Evolutionary conservation across 768 basidiomycete species (phyloP).

Genomic region (Hypholoma fasciculare): DNA sequence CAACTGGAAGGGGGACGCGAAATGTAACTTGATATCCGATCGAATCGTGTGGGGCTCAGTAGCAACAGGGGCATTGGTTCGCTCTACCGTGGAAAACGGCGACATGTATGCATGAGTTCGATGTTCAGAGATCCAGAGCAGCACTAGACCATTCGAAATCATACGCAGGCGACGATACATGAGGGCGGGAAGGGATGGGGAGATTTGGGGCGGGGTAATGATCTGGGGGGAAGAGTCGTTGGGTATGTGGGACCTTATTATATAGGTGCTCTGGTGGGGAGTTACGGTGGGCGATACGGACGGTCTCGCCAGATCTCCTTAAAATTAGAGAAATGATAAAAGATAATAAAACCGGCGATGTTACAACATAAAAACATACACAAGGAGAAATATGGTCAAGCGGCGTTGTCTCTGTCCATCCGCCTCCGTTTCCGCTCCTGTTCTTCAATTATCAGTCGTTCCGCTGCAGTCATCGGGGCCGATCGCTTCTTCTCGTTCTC

Average conservation of each 20-base stretch:
- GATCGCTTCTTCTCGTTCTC: conserved; percentile 60
- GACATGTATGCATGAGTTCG: no score
- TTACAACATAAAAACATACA: conserved; percentile 23
- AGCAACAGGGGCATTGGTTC: no score
- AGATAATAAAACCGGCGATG: conserved; percentile 12
- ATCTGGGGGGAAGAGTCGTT: background rate
- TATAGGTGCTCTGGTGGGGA: conserved; percentile 1
- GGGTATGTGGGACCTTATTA: background rate
- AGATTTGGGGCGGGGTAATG: background rate
- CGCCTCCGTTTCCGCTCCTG: conserved; percentile 84
- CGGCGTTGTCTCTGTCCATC: conserved; percentile 55
- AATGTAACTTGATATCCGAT: no score
- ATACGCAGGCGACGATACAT: background rate
- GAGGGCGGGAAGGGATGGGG: background rate
- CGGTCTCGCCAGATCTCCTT: conserved; percentile 12
- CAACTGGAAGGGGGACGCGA: no score
- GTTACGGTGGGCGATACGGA: conserved; percentile 9
- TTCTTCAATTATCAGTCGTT: conserved; percentile 86
- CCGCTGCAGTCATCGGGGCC: conserved; percentile 77
- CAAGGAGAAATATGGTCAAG: conserved; percentile 19
- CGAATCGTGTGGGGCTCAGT: no score
- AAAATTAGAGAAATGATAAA: conserved; percentile 12
- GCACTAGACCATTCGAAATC: background rate
- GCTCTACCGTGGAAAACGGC: no score
- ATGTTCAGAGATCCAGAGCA: no score